Evolutionary conservation across 2,329 filamentous ascomycete genomes (phyloP), one percentile per base, ranked within the genome.

Genomic region (Colletotrichum plurivorum): DNA sequence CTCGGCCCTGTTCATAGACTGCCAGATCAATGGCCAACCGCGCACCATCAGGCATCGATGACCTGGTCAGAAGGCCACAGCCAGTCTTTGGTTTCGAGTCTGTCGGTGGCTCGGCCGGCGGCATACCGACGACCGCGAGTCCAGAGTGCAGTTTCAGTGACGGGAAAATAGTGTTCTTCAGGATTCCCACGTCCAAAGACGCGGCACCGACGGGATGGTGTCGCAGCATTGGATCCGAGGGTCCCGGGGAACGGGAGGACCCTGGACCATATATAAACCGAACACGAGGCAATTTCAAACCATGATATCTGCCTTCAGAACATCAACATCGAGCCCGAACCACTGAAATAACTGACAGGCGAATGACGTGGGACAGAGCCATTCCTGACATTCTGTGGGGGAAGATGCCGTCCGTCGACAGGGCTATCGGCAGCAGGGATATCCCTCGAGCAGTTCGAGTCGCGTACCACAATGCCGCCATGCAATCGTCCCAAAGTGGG

Each of bases 21-120:
- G 73, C 72, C 85, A 82, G 20, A 86, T 84, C 56, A 82, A 78
- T 82, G 80, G 15, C 87, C 87, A 48, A 90, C 77, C 15, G 88
- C 87, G 63, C 82, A 85, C 85, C 87, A 89, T 88, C 88, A 90
- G 8, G 86, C 87, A 73, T 88, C 89, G 63, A 81, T 75, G 6
- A 89, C 83, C 72, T 86, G 86, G 4, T 80, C 85, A 5, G 81
- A 78, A 1, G 87, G 86, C 87, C 87, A 90, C 4, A 88, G 76
- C 81, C 84, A 87, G 75, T 90, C 88, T 72, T 90, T 90, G 20
- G 84, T 79, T 65, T 90, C 88, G 9, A 87, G 82, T 15, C 83
- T 81, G 72, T 88, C 78, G 5, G 85, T 87, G 53, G 84, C 81
- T 27, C 86, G 80, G 2, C 84, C 85, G 41, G 83, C 78, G 7